Evolutionary conservation across 75 land plant species (phyloP), one percentile per base, ranked within the genome.

Genomic region (Picea glauca): DNA sequence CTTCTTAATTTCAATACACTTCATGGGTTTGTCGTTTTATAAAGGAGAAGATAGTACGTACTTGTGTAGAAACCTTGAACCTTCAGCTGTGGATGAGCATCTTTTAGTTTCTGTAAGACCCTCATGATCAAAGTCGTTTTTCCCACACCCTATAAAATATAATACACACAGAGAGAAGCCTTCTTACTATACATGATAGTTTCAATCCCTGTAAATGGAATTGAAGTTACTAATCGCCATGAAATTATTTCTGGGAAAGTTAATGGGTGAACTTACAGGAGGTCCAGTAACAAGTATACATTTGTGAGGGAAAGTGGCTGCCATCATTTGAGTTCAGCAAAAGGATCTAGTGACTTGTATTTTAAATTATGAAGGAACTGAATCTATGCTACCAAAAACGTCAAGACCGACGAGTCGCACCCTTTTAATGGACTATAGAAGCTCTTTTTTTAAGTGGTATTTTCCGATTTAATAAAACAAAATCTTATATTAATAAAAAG

Each of bases 1-100:
- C 40, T 70, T 9, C 50, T 70, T 43, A 43, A 20, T n/a, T 70
- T n/a, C 73, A 43, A 40, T 17, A 11, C 12, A 70, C 8, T 70
- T 13, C 66, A 63, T 63, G 66, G 32, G 11, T 3, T 63, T 26
- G 31, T 12, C 43, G 3, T 43, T 70, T 18, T 38, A 8, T 8
- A 4, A 78, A 33, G 20, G n/a, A 57, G 31, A 21, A 38, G 18
- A 35, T 65, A 21, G 74, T 5, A 18, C 81, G 59, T 86, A 92
- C 93, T 77, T 17, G 93, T 93, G 79, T 93, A 93, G 78, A 93
- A 93, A 20, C 95, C 93, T 32, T 81, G 93, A 31, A 87, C 74
- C 23, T 84, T 87, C 2, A 91, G 77, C 14, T 68, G 75, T 23
- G 95, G 93, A 77, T 89, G 84, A 6, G 90, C 66, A 26, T 46